phyloP scores from a whole-genome alignment of 2,329 filamentous ascomycete genomes.

The Cadophora sp. region DNA sequence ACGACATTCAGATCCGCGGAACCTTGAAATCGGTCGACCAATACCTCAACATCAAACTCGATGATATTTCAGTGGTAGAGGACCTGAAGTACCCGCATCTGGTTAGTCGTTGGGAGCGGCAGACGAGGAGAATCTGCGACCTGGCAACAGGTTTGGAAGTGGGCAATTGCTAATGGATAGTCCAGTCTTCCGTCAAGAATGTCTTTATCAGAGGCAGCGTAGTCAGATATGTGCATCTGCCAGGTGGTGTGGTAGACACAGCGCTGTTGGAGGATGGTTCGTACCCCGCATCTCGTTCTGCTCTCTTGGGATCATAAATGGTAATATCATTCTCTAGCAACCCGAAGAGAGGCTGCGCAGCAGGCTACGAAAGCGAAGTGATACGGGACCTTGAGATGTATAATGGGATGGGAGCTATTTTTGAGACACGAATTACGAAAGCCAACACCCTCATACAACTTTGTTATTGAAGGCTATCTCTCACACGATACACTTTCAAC shows the following conservation, averaged over 20 bases:
- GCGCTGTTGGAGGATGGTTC: slow-evolving; percentile 73
- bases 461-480: not conserved
- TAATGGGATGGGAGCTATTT: not conserved
- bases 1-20: slow-evolving; percentile 96
- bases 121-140: not conserved
- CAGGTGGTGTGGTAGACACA: slow-evolving; percentile 71
- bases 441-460: not conserved
- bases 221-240: slow-evolving; percentile 76
- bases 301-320: not conserved
- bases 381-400: slow-evolving; percentile 25
- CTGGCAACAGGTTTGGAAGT: not conserved
- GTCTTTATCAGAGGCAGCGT: slow-evolving; percentile 79
- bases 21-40: slow-evolving; percentile 97
- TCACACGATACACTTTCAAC: not conserved
- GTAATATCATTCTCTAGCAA: slow-evolving; percentile 37
- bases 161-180: slow-evolving; percentile 26
- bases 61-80: slow-evolving; percentile 91
- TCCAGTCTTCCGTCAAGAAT: slow-evolving; percentile 74
- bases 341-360: slow-evolving; percentile 54
- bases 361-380: slow-evolving; percentile 56
- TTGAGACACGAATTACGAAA: slow-evolving; percentile 10
- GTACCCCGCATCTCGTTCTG: slow-evolving; percentile 4
- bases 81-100: slow-evolving; percentile 95
- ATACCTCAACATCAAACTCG: slow-evolving; percentile 98
- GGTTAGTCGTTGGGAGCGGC: slow-evolving; percentile 53